Percentiles rank a stretch among this genome's conserved stretches.
Evolutionary conservation across 2,329 filamentous ascomycete species (phyloP).

Genomic region (Ceratocystis alfenasii): DNA sequence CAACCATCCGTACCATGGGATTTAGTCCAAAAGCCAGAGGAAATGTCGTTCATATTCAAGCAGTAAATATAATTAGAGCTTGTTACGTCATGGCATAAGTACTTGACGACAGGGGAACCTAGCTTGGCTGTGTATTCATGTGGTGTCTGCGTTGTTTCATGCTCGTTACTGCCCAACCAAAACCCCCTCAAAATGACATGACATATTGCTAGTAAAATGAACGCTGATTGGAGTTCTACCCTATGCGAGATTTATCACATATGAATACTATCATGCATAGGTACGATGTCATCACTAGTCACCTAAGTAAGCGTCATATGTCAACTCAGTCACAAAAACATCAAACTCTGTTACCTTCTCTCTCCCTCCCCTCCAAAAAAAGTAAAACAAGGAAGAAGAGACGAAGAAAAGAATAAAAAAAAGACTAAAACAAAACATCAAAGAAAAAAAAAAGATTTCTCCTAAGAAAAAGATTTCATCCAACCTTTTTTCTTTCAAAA

Average conservation of each 20-base stretch:
- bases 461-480: not conserved
- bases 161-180: not conserved
- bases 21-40: no score
- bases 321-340: not conserved
- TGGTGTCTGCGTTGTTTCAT: no score
- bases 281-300: not conserved
- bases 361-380: not conserved
- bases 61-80: no score
- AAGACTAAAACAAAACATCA: slow-evolving; percentile 17
- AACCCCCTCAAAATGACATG: not conserved
- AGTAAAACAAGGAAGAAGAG: slow-evolving; percentile 9
- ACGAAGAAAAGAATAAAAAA: slow-evolving; percentile 9
- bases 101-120: no score
- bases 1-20: not conserved
- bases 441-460: not conserved
- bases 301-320: not conserved
- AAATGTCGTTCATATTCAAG: no score
- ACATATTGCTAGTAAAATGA: no score
- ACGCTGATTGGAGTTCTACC: no score
- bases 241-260: no score
- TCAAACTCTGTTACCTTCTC: not conserved
- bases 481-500: not conserved
- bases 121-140: no score
- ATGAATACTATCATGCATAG: not conserved
- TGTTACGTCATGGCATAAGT: no score